These are phyloP conservation scores for Lolium multiflorum DNA, from an alignment of 176 grass and related monocot species.

Conservation along the genomic window DNA sequence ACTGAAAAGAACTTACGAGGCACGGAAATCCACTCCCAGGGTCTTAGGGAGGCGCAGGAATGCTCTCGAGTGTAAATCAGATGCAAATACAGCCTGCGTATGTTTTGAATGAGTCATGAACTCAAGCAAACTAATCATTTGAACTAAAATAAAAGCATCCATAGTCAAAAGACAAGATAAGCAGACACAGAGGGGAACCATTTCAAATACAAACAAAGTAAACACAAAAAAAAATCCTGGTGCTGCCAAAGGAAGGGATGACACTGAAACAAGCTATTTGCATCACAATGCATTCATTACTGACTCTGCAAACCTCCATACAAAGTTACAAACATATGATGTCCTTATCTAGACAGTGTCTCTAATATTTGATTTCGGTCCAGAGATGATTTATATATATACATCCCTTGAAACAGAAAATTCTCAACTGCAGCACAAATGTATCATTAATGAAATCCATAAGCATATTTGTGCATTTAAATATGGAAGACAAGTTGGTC, in stretches of 20 bases:
- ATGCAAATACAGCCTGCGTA: constrained; percentile 87
- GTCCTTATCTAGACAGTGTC: neutral
- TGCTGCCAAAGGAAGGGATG: neutral
- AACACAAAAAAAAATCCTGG: neutral
- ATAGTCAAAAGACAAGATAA: neutral
- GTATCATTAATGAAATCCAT: neutral
- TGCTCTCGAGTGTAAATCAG: constrained; percentile 88
- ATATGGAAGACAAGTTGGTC: neutral
- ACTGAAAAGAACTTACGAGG: constrained; percentile 73
- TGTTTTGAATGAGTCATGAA: constrained; percentile 18
- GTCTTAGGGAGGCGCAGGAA: constrained; percentile 94
- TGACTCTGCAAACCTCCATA: no score
- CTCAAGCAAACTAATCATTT: constrained; percentile 7
- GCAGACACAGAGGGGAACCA: constrained; percentile 6
- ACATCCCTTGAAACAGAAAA: neutral
- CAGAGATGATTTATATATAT: neutral
- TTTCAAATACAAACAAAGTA: neutral
- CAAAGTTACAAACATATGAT: no score
- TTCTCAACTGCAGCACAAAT: neutral
- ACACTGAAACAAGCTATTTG: constrained; percentile 10
- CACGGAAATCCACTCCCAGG: constrained; percentile 95
- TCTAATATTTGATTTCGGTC: neutral
- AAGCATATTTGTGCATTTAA: neutral
- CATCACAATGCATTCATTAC: neutral
- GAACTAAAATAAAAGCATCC: neutral